Evolutionary conservation across 2,329 filamentous ascomycete species (phyloP), one percentile per base, ranked within the genome.

Genomic region (Fusarium torreyae): DNA sequence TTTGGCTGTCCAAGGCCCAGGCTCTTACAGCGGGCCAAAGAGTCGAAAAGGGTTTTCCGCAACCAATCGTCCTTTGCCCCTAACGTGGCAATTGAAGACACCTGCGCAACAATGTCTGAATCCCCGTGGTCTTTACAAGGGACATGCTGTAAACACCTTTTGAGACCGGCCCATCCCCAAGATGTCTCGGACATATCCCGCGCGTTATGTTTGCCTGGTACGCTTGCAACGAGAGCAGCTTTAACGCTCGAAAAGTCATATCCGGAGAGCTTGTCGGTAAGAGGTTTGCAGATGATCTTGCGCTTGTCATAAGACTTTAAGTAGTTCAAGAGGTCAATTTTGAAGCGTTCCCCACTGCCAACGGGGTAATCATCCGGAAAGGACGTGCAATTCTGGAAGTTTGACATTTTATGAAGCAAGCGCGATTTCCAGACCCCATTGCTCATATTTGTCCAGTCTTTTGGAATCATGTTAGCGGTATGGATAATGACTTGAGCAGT

Each of bases 381-480:
- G 24, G 45, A 39, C 5, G 53, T 10, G n/a, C 11, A 9, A 6
- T 24, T 49, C 7, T 48, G 10, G 9, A 81, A 49, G 2, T 43
- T 24, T 9, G 66, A 13, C 7, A 38, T 46, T 26, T 87, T 78
- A 1, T 92, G 89, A 1, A 97, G 86, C 2, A 87, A 76, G 1
- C 93, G 93, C 0, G 93, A 95, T 50, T 82, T 84, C 94, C 94
- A 97, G 7, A 92, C 87, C 2, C 89, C 93, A 77, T 97, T 94
- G 1, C 90, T 92, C 92, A 97, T 92, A 71, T 96, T 96, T 2
- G 84, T 87, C 94, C 94, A 97, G 77, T 97, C 94, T 57, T 90
- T 89, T 6, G 85, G 76, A n/a, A 97, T 95, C 91, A 97, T 94
- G 72, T 97, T 97, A 18, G 94, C 93, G 0, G 94, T 97, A 72